phyloP scores from a whole-genome alignment of 345 rosid species.

The Gossypium ekmanianum region DNA sequence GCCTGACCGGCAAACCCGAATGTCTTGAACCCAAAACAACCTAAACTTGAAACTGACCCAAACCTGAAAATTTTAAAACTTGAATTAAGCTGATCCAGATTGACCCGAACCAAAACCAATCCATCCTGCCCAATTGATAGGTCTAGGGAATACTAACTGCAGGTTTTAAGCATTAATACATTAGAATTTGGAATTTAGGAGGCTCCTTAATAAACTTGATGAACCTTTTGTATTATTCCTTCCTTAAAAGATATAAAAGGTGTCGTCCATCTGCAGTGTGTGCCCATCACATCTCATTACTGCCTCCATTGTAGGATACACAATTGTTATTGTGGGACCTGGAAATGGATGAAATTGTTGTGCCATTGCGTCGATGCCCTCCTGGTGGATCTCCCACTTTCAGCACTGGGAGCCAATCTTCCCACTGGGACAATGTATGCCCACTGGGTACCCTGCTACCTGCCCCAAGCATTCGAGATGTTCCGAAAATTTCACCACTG shows the following conservation, averaged over 20 bases:
- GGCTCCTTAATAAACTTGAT: slow-evolving; percentile 5
- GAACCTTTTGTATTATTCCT: neutral
- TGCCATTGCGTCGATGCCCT: slow-evolving; percentile 80
- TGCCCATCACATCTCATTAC: neutral
- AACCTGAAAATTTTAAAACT: too few relatives aligned
- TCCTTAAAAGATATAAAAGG: neutral
- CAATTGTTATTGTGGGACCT: slow-evolving; percentile 96
- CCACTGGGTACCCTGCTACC: slow-evolving; percentile 84
- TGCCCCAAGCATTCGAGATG: slow-evolving; percentile 87
- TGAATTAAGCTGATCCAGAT: too few relatives aligned
- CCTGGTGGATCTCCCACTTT: slow-evolving; percentile 95
- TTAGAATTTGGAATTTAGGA: slow-evolving; percentile 13
- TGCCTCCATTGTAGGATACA: slow-evolving; percentile 62
- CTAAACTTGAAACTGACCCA: too few relatives aligned
- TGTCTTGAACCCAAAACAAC: too few relatives aligned
- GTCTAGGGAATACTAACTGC: neutral
- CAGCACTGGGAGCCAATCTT: slow-evolving; percentile 93
- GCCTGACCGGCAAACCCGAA: too few relatives aligned
- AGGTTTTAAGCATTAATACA: neutral
- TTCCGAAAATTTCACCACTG: slow-evolving; percentile 90
- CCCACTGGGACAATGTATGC: slow-evolving; percentile 85
- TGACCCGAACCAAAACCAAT: too few relatives aligned
- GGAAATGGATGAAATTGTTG: slow-evolving; percentile 96
- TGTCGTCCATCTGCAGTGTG: neutral
- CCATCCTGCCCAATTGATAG: too few relatives aligned